Conservation (phyloP, 176 grass and related monocot species). For the Avena insularis region DNA sequence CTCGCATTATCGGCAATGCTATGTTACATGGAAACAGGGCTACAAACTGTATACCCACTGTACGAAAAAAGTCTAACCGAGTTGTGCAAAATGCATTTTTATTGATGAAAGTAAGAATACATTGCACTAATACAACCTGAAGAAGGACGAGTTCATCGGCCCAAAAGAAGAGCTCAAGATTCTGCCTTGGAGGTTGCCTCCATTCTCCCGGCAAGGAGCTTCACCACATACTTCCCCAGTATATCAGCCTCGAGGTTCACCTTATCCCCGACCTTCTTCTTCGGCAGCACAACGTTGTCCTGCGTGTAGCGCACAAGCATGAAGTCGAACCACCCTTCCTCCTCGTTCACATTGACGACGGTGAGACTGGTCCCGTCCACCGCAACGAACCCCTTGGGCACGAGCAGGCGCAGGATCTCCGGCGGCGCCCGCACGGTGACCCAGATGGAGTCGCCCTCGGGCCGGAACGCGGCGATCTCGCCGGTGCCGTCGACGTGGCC, state of each 20-base stretch:
- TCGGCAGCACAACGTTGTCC: conserved; percentile 83
- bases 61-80: not conserved
- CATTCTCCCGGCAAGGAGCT: conserved; percentile 72
- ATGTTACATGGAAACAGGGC: not conserved
- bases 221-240: conserved; percentile 87
- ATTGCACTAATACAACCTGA: not conserved
- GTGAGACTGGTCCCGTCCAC: conserved; percentile 89
- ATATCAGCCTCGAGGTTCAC: conserved; percentile 98
- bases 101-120: conserved; percentile 11
- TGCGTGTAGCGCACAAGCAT: conserved; percentile 97
- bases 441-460: conserved; percentile 88
- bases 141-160: not conserved
- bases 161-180: conserved; percentile 12
- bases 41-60: not conserved
- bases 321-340: conserved; percentile 80
- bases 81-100: not conserved
- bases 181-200: conserved; percentile 38
- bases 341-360: conserved; percentile 75
- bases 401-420: conserved; percentile 76
- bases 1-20: not conserved
- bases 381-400: conserved; percentile 93
- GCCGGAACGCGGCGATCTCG: conserved; percentile 69
- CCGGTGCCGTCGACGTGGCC: conserved; percentile 90
- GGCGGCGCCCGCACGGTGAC: conserved; percentile 68
- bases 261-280: conserved; percentile 85